These are phyloP conservation scores for Draba incana DNA, from an alignment of 345 rosid species.

Conservation along the genomic window DNA sequence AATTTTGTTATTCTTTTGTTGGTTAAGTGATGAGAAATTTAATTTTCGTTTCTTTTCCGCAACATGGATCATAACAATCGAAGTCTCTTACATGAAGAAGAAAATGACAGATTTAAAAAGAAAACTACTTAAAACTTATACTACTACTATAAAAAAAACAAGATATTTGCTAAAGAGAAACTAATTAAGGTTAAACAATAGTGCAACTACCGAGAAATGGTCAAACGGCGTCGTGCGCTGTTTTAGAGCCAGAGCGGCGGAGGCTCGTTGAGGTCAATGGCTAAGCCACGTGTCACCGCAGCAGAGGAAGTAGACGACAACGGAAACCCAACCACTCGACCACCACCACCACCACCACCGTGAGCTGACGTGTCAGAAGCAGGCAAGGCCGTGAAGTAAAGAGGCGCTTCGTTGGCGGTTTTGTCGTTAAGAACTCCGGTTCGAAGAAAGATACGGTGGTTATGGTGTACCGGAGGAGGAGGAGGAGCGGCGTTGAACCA, in stretches of 20 bases:
- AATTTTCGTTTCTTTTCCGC: not conserved
- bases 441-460: slow-evolving; percentile 61
- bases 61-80: slow-evolving; percentile 29
- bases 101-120: not conserved
- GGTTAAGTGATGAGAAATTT: slow-evolving; percentile 1
- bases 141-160: not conserved
- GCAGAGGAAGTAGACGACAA: slow-evolving; percentile 30
- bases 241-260: slow-evolving; percentile 86
- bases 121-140: slow-evolving; percentile 1
- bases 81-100: slow-evolving; percentile 29
- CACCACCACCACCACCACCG: too few species aligned
- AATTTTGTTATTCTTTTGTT: not conserved
- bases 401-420: slow-evolving; percentile 24
- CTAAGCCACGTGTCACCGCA: slow-evolving; percentile 64
- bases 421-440: slow-evolving; percentile 60
- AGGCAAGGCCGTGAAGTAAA: slow-evolving; percentile 28
- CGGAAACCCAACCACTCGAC: slow-evolving; percentile 29
- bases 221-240: slow-evolving; percentile 1
- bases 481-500: slow-evolving; percentile 42
- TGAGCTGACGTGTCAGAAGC: slow-evolving; percentile 18
- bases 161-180: slow-evolving; percentile 20
- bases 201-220: slow-evolving; percentile 9
- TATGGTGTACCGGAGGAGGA: slow-evolving; percentile 31
- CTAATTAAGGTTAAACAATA: slow-evolving; percentile 7
- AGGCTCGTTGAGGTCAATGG: slow-evolving; percentile 94